These are phyloP conservation scores for Ophiostoma triangulosporum DNA, from an alignment of 2,329 filamentous ascomycete genomes.

Conservation along the genomic window DNA sequence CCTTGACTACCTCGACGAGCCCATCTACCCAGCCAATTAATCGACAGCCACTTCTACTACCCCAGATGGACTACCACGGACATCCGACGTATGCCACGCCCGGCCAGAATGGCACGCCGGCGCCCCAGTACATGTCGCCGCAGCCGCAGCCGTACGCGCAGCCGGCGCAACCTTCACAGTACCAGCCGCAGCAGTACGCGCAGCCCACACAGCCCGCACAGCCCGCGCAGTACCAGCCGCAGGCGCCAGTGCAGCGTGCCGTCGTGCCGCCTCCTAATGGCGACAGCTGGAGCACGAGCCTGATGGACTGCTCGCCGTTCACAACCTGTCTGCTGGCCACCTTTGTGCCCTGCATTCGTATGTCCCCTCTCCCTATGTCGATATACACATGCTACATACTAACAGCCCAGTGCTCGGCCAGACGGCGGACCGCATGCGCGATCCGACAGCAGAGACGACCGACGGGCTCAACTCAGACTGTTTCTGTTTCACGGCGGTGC, in stretches of 20 bases:
- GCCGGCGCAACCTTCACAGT: background rate
- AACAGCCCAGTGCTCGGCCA: conserved; percentile 26
- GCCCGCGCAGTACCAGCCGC: conserved; percentile 4
- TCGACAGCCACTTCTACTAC: background rate
- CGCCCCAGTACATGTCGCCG: background rate
- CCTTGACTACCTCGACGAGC: background rate
- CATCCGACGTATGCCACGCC: conserved; percentile 9
- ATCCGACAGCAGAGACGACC: conserved; percentile 28
- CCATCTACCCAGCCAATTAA: too few species aligned
- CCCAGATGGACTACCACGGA: conserved; percentile 17
- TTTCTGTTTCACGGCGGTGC: conserved; percentile 25
- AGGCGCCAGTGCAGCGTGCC: conserved; percentile 10
- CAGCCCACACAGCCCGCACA: conserved; percentile 1
- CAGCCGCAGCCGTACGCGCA: background rate
- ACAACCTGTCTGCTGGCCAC: conserved; percentile 25
- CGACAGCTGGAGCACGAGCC: conserved; percentile 24
- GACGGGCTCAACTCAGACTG: conserved; percentile 29
- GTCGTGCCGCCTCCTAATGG: conserved; percentile 1
- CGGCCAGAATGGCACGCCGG: background rate
- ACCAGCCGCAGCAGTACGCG: conserved; percentile 2
- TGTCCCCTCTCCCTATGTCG: conserved; percentile 8
- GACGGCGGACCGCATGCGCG: conserved; percentile 30
- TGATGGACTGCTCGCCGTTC: conserved; percentile 29
- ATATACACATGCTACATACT: background rate
- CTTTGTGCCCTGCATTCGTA: conserved; percentile 31